A percentile compares a stretch with the other conserved stretches of the same genome.
Evolutionary conservation across 345 rosid species (phyloP).

Genomic region (Tarenaya hassleriana): DNA sequence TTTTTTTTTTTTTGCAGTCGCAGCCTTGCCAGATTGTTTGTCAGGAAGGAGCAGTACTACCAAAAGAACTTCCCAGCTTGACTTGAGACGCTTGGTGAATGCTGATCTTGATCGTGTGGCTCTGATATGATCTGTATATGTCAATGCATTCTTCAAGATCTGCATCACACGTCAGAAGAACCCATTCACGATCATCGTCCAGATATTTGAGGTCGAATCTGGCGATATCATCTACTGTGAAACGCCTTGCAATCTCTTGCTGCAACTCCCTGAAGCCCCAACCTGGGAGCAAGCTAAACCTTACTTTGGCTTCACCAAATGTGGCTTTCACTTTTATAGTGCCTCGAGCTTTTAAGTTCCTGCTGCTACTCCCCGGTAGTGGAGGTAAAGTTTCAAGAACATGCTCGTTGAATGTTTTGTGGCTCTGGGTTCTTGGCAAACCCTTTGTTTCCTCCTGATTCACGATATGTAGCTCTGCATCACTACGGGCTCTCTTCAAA

Average conservation of each 20-base stretch:
- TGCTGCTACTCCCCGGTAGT: slow-evolving; percentile 26
- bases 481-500: slow-evolving; percentile 58
- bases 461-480: slow-evolving; percentile 43
- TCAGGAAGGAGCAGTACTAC: slow-evolving; percentile 28
- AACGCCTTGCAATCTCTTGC: slow-evolving; percentile 52
- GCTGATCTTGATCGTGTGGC: slow-evolving; percentile 52
- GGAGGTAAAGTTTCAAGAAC: slow-evolving; percentile 34
- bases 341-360: slow-evolving; percentile 22
- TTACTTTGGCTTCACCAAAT: slow-evolving; percentile 55
- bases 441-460: slow-evolving; percentile 46
- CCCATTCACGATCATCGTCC: slow-evolving; percentile 74
- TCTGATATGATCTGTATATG: slow-evolving; percentile 43
- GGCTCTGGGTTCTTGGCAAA: slow-evolving; percentile 60
- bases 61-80: slow-evolving; percentile 30
- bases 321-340: slow-evolving; percentile 54
- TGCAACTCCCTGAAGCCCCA: slow-evolving; percentile 49
- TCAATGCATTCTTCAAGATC: slow-evolving; percentile 89
- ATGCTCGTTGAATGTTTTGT: slow-evolving; percentile 42
- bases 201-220: slow-evolving; percentile 51
- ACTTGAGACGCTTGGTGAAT: slow-evolving; percentile 41
- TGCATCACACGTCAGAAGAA: slow-evolving; percentile 64
- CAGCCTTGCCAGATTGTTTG: slow-evolving; percentile 16
- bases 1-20: slow-evolving; percentile 1
- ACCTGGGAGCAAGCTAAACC: slow-evolving; percentile 49
- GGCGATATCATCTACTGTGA: slow-evolving; percentile 36